Percentiles rank a stretch among this genome's conserved stretches.
Evolutionary conservation across 352 stramenopile genomes (phyloP).

Genomic region (Phytophthora hybrid): DNA sequence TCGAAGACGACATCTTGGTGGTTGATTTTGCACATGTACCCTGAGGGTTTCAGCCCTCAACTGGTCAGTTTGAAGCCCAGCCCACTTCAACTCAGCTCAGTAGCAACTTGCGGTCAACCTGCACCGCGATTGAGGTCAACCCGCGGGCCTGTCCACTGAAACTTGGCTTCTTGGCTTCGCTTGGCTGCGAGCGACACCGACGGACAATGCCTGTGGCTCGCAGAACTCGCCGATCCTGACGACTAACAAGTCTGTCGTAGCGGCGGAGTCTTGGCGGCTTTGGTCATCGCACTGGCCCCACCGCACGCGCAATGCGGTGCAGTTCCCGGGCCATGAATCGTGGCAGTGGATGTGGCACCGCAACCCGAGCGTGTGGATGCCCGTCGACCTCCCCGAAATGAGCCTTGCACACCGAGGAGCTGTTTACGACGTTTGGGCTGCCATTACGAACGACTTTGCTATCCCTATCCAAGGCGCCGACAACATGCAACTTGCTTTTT

Average conservation of each 20-base stretch:
- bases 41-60: not conserved
- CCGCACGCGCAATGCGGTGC: not conserved
- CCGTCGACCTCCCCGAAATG: slow-evolving; percentile 22
- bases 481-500: slow-evolving; percentile 43
- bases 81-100: slow-evolving; percentile 12
- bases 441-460: slow-evolving; percentile 12
- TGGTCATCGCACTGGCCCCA: slow-evolving; percentile 17
- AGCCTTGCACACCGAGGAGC: slow-evolving; percentile 1
- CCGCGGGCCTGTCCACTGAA: slow-evolving; percentile 10
- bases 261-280: not conserved
- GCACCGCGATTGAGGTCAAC: slow-evolving; percentile 9
- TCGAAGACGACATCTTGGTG: not conserved
- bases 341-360: too few relatives aligned
- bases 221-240: too few relatives aligned
- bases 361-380: too few relatives aligned
- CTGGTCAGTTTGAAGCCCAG: not conserved
- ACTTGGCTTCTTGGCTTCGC: not conserved
- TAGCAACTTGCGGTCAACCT: slow-evolving; percentile 11
- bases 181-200: slow-evolving; percentile 1
- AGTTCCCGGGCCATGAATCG: not conserved
- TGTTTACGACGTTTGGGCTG: slow-evolving; percentile 5
- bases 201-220: slow-evolving; percentile 5
- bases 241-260: not conserved
- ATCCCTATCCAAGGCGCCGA: slow-evolving; percentile 36
- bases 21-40: not conserved